Conservation (phyloP, 2,329 filamentous ascomycete genomes). For the Ophiostoma piceae region DNA sequence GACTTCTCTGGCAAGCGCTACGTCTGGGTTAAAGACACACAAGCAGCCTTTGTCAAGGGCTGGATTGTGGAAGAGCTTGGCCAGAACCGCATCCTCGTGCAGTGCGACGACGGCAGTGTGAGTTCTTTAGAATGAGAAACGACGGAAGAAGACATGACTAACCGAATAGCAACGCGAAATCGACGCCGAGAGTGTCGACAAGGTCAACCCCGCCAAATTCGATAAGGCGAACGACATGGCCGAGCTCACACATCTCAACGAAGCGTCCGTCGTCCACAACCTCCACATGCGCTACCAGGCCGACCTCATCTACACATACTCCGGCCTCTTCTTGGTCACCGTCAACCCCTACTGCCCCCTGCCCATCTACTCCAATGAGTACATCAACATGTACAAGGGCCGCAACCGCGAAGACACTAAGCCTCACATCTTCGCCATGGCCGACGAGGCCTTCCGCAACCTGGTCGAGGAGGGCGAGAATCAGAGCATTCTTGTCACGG, state of each 20-base stretch:
- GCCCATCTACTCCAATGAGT: constrained; percentile 93
- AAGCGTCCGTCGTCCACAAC: constrained; percentile 96
- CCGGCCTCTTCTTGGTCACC: constrained; percentile 90
- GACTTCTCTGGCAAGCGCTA: constrained; percentile 98
- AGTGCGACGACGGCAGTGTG: constrained; percentile 89
- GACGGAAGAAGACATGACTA: constrained; percentile 17
- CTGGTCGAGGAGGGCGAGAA: constrained; percentile 92
- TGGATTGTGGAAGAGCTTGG: constrained; percentile 81
- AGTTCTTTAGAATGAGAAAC: constrained; percentile 32
- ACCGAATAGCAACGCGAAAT: constrained; percentile 71
- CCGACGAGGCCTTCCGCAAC: constrained; percentile 92
- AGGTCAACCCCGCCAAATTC: constrained; percentile 98
- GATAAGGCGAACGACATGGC: constrained; percentile 99
- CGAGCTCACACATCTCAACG: constrained; percentile 94
- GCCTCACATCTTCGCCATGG: constrained; percentile 96
- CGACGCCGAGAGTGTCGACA: constrained; percentile 83
- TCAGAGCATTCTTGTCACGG: constrained; percentile 95
- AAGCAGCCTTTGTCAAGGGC: constrained; percentile 84
- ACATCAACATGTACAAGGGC: constrained; percentile 97
- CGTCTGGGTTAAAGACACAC: constrained; percentile 88
- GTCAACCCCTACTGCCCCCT: constrained; percentile 94
- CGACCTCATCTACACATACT: constrained; percentile 97
- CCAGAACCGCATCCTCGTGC: constrained; percentile 67
- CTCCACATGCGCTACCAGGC: constrained; percentile 91
- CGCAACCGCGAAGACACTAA: constrained; percentile 87